phyloP scores from a whole-genome alignment of 2,329 filamentous ascomycete genomes.

The Colletotrichum simmondsii region DNA sequence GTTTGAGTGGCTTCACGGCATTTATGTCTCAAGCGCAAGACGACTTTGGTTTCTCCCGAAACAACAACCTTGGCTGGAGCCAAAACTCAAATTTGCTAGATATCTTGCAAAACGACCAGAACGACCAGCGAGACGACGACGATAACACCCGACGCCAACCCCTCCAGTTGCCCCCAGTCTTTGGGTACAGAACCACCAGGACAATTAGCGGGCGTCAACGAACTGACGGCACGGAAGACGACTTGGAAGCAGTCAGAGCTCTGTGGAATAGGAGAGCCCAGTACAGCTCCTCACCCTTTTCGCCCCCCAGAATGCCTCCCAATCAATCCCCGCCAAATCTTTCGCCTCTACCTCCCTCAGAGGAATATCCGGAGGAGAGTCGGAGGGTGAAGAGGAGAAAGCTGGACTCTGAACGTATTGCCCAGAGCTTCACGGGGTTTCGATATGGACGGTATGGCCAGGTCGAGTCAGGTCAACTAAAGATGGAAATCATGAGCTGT shows the following conservation, averaged over 20 bases:
- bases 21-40: constrained; percentile 26
- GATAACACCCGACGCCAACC: constrained; percentile 12
- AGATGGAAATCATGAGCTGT: constrained; percentile 90
- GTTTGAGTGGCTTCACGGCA: constrained; percentile 21
- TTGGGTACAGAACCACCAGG: constrained; percentile 12
- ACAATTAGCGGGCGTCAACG: constrained; percentile 26
- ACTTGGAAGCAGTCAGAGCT: constrained; percentile 33
- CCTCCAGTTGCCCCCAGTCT: constrained; percentile 21
- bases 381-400: constrained; percentile 76
- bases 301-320: constrained; percentile 40
- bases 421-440: constrained; percentile 66
- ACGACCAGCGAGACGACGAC: constrained; percentile 28
- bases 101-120: constrained; percentile 28
- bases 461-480: constrained; percentile 82
- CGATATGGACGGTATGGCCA: constrained; percentile 90
- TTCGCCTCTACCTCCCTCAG: constrained; percentile 47
- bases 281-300: constrained; percentile 33
- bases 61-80: constrained; percentile 1
- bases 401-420: constrained; percentile 70
- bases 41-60: constrained; percentile 8
- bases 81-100: constrained; percentile 6
- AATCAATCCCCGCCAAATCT: constrained; percentile 43
- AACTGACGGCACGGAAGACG: constrained; percentile 27
- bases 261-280: constrained; percentile 33
- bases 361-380: constrained; percentile 56